Base-by-base conservation (phyloP, 75 land plant genomes). In the Picea glauca region DNA sequence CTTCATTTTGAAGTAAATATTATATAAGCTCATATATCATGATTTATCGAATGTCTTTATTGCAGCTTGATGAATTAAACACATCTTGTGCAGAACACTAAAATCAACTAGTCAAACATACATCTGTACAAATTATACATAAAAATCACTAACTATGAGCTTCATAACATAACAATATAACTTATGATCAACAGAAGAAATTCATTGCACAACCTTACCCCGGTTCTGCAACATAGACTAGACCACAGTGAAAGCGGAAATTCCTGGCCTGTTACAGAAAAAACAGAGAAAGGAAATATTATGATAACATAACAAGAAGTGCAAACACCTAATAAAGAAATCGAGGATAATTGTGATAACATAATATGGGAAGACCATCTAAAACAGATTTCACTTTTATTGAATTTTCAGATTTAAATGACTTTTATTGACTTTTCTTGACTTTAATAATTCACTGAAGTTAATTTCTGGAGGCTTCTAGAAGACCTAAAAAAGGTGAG, bases 211-310 rank as follows among this genome's bases (percentile, higher is more conserved):
- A 78, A 68, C 30, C 87, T 70, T 83, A 92, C 91, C 99, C 99
- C 60, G 94, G 89, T 72, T 96, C 99, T 8, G 99, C 80, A 61
- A 96, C 99, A 79, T 96, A 96, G 4, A 96, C 98, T 62, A 96
- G 90, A 70, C 99, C 99, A 83, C 99, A 96, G 3, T 83, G 68
- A 72, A 94, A 96, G 31, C 97, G 97, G 58, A 96, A 92, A 85
- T 96, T 96, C 43, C 99, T 84, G 2, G 99, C 99, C 96, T 94
- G 87, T 66, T 75, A 17, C 32, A 75, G 4, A 58, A n/a, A 31
- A 32, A 64, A 77, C 12, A 62, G 30, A 40, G 33, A 60, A 66
- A n/a, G 23, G 4, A 74, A 30, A 15, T 15, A 75, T 58, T 75
- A 75, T 58, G 76, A 46, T 5, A 58, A 31, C 30, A 76, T 50